Evolutionary conservation across 2,329 filamentous ascomycete species (phyloP).

Genomic region (Cryphonectria carpinicola): DNA sequence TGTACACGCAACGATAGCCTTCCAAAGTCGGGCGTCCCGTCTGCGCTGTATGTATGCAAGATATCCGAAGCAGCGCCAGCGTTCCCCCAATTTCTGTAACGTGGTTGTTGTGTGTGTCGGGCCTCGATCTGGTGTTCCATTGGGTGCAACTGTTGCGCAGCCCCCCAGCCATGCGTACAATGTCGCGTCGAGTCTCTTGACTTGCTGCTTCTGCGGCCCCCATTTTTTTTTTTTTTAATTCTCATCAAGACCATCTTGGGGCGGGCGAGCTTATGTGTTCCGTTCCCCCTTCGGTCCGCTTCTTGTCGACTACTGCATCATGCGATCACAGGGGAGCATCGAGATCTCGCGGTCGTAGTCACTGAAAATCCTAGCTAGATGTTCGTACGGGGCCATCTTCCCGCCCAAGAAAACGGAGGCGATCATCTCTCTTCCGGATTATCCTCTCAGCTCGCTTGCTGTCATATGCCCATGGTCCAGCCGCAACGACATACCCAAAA

Average conservation of each 20-base stretch:
- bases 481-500: background rate
- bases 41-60: background rate
- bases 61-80: background rate
- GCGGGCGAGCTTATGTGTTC: background rate
- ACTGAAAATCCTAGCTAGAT: background rate
- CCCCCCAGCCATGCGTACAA: background rate
- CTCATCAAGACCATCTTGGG: background rate
- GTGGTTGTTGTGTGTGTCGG: background rate
- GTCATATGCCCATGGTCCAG: background rate
- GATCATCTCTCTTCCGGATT: background rate
- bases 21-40: background rate
- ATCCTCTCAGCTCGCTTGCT: background rate
- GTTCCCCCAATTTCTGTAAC: background rate
- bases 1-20: background rate
- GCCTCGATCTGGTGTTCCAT: background rate
- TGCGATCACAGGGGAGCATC: background rate
- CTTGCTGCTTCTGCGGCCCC: background rate
- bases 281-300: background rate
- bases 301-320: background rate
- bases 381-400: background rate
- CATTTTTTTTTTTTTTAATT: no score
- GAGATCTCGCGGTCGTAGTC: background rate
- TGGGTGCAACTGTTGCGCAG: background rate
- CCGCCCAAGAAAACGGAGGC: no score
- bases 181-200: background rate